Evolutionary conservation across 371 early-diverging fungal genomes (phyloP), one percentile per base, ranked within the genome.

Genomic region (Homolaphlyctis polyrhiza): DNA sequence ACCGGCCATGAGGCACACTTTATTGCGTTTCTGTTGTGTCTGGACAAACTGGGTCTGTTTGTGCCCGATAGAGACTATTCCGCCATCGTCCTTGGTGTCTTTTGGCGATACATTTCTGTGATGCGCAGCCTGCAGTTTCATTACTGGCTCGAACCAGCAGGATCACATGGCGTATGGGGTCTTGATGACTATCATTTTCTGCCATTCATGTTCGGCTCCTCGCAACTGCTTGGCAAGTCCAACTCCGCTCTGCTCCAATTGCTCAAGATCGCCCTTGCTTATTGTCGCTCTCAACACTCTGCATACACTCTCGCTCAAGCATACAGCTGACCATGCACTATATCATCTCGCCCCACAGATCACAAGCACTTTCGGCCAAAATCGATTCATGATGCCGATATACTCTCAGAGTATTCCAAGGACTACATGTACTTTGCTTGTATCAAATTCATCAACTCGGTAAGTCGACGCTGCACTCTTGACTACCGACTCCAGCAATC

Each of bases 91-190:
- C 71, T 94, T 11, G 73, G 79, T 21, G 86, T 95, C 16, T 93
- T 99, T 72, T 88, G 75, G 73, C 25, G 61, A 62, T 99, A 99
- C 74, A 89, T 98, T 57, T 77, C 78, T 0, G 71, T 97, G 34
- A 93, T 99, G 93, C 86, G 98, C 35, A 82, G 82, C 47, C 79
- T 98, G 34, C 97, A 99, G 69, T 84, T 89, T 66, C 83, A 86
- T 32, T 99, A 98, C 81, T 95, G 96, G 92, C 81, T 99, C 27
- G 99, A 99, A 71, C 99, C 99, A 14, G 99, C 99, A n/a, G 99
- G 99, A 0, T 91, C 93, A 13, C 97, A 98, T 67, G 99, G 99
- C 62, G 96, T 95, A n/a, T 99, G 99, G 99, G 98, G 98, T 4
- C 72, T 99, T 34, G 99, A 99, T 71, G 99, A 99, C 74, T 99